phyloP scores from a whole-genome alignment of 306 rosid species.

The Alnus rubra region DNA sequence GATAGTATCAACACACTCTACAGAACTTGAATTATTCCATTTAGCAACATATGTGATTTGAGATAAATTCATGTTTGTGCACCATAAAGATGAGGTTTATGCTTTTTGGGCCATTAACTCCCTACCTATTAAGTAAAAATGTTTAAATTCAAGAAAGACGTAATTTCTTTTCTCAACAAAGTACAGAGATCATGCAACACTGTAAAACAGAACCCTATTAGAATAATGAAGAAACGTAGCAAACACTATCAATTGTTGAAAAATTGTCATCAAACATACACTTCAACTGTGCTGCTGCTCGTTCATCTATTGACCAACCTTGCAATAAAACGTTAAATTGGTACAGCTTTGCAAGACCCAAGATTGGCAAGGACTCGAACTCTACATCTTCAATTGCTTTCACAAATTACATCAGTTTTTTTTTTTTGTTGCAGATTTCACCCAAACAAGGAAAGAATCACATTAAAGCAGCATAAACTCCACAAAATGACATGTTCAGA shows the following conservation, averaged over 20 bases:
- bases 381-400: background rate
- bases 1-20: background rate
- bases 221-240: background rate
- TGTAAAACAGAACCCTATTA: background rate
- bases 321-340: too few species aligned
- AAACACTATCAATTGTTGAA: background rate
- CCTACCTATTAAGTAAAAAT: background rate
- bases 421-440: background rate
- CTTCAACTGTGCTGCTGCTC: background rate
- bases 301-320: background rate
- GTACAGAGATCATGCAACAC: background rate
- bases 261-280: background rate
- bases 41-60: too few species aligned
- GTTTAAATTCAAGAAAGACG: too few species aligned
- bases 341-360: background rate
- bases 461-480: background rate
- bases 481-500: background rate
- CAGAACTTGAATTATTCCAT: too few species aligned
- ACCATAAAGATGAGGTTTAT: background rate
- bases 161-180: too few species aligned
- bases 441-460: background rate
- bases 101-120: background rate
- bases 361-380: background rate
- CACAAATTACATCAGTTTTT: background rate
- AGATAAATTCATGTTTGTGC: too few species aligned